Evolutionary conservation across 192 early-diverging fungal species (phyloP).

Genomic region (Backusella psychrophila): DNA sequence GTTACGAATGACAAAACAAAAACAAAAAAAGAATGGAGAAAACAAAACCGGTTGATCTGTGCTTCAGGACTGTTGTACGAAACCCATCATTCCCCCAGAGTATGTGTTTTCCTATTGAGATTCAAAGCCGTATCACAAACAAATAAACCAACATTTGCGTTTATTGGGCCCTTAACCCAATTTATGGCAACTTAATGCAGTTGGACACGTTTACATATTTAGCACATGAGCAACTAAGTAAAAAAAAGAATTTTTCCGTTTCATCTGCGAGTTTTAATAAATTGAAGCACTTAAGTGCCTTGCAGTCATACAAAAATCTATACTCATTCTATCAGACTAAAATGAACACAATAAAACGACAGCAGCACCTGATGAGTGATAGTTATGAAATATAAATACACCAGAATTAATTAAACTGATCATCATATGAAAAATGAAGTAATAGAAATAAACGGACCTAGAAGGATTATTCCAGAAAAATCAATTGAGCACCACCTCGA

Average conservation of each 20-base stretch:
- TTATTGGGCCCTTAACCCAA: not conserved
- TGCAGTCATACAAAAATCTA: not conserved
- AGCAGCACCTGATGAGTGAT: not conserved
- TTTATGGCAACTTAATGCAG: not conserved
- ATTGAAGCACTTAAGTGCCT: not conserved
- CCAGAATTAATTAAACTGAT: not conserved
- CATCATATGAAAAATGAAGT: not conserved
- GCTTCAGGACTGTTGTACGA: not conserved
- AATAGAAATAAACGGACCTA: no score
- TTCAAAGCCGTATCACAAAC: not conserved
- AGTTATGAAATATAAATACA: not conserved
- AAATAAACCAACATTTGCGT: not conserved
- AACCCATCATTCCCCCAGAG: not conserved
- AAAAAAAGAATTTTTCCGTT: not conserved
- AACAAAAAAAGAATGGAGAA: not conserved
- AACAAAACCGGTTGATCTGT: not conserved
- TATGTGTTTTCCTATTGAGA: not conserved
- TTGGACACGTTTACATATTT: not conserved
- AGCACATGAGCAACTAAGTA: not conserved
- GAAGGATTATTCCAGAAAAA: not conserved
- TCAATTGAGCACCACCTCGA: not conserved
- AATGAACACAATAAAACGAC: not conserved
- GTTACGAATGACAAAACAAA: conserved; percentile 1
- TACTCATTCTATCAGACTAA: not conserved
- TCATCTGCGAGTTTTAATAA: not conserved